Evolutionary conservation across 2,329 filamentous ascomycete genomes (phyloP).

Genomic region (Claviceps sorghi): DNA sequence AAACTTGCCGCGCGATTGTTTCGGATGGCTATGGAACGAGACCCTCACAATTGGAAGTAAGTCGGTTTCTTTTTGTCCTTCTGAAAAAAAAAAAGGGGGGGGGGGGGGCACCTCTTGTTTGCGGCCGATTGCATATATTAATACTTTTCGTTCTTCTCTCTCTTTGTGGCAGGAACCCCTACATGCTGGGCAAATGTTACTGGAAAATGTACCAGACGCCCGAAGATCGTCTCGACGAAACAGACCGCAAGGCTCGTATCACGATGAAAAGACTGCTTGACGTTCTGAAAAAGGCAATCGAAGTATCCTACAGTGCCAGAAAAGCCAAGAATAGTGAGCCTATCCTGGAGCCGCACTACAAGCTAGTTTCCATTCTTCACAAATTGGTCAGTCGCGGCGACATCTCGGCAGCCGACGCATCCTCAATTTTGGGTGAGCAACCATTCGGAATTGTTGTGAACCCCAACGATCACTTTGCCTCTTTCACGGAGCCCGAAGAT

Average conservation of each 20-base stretch:
- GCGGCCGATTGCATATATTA: not conserved
- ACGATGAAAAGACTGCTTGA: constrained; percentile 27
- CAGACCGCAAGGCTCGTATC: constrained; percentile 22
- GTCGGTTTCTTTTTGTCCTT: constrained; percentile 10
- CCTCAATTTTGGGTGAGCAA: constrained; percentile 39
- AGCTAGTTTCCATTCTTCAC: constrained; percentile 66
- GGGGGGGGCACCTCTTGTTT: too few species aligned
- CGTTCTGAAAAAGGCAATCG: constrained; percentile 35
- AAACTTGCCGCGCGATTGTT: constrained; percentile 44
- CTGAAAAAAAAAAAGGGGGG: not conserved
- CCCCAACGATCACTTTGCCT: constrained; percentile 20
- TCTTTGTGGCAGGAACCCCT: constrained; percentile 28
- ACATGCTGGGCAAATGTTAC: constrained; percentile 47
- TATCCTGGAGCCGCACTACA: constrained; percentile 84
- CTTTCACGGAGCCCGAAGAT: constrained; percentile 36
- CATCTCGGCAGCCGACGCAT: constrained; percentile 32
- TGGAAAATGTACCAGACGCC: constrained; percentile 49
- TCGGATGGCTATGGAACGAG: constrained; percentile 38
- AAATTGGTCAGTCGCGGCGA: constrained; percentile 55
- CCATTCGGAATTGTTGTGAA: constrained; percentile 30
- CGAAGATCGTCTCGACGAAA: constrained; percentile 26
- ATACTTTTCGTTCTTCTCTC: not conserved
- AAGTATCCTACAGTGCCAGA: constrained; percentile 34
- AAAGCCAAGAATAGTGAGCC: constrained; percentile 54
- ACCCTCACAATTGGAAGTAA: constrained; percentile 43